Evolutionary conservation across 31 red algal genomes (phyloP).

Genomic region (Asparagopsis taxiformis): DNA sequence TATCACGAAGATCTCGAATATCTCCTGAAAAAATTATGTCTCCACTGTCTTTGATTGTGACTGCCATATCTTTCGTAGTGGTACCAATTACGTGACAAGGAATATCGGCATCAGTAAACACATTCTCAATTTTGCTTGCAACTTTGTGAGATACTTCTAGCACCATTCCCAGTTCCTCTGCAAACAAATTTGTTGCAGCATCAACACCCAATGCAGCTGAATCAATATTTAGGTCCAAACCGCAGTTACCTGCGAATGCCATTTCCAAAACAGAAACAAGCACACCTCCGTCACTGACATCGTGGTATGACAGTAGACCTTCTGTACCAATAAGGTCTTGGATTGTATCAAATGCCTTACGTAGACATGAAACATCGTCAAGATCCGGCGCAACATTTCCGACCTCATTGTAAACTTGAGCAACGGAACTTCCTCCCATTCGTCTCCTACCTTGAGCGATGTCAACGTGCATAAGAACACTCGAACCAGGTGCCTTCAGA

Average conservation of each 20-base stretch:
- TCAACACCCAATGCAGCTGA: constrained; percentile 16
- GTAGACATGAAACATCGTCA: constrained; percentile 50
- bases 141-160: constrained; percentile 68
- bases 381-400: constrained; percentile 83
- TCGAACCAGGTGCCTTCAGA: constrained; percentile 73
- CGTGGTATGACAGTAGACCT: constrained; percentile 89
- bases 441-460: constrained; percentile 68
- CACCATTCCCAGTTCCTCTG: constrained; percentile 94
- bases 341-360: constrained; percentile 75
- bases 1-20: constrained; percentile 77
- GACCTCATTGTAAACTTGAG: constrained; percentile 82
- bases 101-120: constrained; percentile 34
- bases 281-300: constrained; percentile 94
- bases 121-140: constrained; percentile 22
- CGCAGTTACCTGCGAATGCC: constrained; percentile 98
- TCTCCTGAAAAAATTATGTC: constrained; percentile 28
- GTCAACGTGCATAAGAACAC: constrained; percentile 85
- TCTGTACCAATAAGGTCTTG: constrained; percentile 57
- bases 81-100: constrained; percentile 59
- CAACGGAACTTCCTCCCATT: constrained; percentile 86
- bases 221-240: constrained; percentile 73
- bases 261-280: constrained; percentile 88
- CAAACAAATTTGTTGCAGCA: constrained; percentile 50
- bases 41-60: constrained; percentile 46
- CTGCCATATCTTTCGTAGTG: constrained; percentile 43